Conservation (phyloP, 768 basidiomycete genomes). For the Amanita molliuscula region DNA sequence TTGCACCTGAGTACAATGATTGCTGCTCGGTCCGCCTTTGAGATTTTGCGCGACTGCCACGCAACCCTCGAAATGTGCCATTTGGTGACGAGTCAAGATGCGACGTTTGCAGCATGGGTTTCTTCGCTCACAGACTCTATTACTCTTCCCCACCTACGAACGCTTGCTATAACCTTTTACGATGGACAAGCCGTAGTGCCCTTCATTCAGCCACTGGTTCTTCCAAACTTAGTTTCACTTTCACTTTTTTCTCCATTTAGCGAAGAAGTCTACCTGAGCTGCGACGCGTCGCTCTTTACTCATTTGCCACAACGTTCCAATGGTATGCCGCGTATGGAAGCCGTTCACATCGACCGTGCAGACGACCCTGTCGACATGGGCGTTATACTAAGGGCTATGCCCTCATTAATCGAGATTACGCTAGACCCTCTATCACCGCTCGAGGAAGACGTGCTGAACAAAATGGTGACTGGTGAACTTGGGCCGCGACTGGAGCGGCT, state of each 20-base stretch:
- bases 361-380: neutral
- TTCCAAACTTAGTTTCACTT: neutral
- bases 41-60: neutral
- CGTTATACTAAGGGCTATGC: neutral
- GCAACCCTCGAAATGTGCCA: neutral
- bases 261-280: conserved; percentile 1
- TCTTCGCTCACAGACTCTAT: neutral
- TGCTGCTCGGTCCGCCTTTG: neutral
- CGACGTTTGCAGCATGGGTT: neutral
- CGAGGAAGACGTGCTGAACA: neutral
- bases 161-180: neutral
- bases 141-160: neutral
- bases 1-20: conserved; percentile 1
- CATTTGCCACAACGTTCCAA: neutral
- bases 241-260: neutral
- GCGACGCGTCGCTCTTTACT: neutral
- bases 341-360: neutral
- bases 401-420: neutral
- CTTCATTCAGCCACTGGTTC: neutral
- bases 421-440: neutral
- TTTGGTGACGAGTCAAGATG: neutral
- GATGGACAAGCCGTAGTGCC: neutral
- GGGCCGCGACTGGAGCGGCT: neutral
- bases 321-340: neutral
- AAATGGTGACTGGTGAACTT: neutral